Evolutionary conservation across 2,329 filamentous ascomycete genomes (phyloP).

Genomic region (Cladophialophora carrionii): DNA sequence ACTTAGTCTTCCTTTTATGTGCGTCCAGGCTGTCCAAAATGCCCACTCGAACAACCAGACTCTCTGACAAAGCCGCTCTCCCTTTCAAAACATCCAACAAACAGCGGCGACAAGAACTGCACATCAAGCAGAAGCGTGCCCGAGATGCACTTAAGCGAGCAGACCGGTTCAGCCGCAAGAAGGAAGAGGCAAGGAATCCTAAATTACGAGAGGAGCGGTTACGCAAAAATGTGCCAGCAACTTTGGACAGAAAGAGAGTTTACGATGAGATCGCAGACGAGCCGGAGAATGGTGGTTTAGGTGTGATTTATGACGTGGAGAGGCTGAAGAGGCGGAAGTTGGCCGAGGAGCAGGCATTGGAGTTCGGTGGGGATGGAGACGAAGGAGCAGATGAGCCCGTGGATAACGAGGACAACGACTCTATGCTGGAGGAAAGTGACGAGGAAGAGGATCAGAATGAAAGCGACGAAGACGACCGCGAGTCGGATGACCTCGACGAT

Average conservation of each 20-base stretch:
- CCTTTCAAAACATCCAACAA: slow-evolving; percentile 71
- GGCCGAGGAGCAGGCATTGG: slow-evolving; percentile 50
- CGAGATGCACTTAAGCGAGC: slow-evolving; percentile 75
- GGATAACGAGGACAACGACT: slow-evolving; percentile 44
- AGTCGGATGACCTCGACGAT: slow-evolving; percentile 28
- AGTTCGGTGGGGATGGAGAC: background rate
- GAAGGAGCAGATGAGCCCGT: slow-evolving; percentile 45
- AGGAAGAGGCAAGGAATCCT: slow-evolving; percentile 83
- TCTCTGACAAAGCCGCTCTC: slow-evolving; percentile 46
- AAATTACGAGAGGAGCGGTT: slow-evolving; percentile 72
- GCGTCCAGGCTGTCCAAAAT: slow-evolving; percentile 42
- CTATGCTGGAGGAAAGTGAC: slow-evolving; percentile 53
- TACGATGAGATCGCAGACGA: slow-evolving; percentile 76
- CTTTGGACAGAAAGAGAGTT: slow-evolving; percentile 82
- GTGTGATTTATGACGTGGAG: slow-evolving; percentile 54
- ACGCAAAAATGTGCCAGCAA: slow-evolving; percentile 75
- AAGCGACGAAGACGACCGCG: slow-evolving; percentile 30
- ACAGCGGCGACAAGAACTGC: slow-evolving; percentile 73
- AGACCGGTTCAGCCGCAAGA: slow-evolving; percentile 75
- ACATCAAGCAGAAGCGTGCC: slow-evolving; percentile 77
- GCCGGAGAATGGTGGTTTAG: slow-evolving; percentile 50
- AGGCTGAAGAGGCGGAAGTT: slow-evolving; percentile 53
- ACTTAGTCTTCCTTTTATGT: background rate
- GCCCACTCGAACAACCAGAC: slow-evolving; percentile 45
- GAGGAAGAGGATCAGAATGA: slow-evolving; percentile 53